phyloP scores from a whole-genome alignment of 2,329 filamentous ascomycete genomes.

The Talaromyces sp. region DNA sequence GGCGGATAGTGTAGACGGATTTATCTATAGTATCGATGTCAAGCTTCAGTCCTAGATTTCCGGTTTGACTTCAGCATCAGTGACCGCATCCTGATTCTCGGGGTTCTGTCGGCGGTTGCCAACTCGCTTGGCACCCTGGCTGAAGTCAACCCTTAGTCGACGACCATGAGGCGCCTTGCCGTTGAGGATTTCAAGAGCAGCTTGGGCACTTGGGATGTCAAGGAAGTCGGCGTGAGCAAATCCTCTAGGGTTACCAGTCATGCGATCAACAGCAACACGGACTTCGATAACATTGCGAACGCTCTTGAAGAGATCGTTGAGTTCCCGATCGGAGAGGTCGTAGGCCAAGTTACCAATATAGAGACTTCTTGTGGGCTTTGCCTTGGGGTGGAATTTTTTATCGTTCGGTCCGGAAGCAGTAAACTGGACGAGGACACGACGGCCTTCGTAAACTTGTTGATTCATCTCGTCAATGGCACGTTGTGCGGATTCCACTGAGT shows the following conservation, averaged over 20 bases:
- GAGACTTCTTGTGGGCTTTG: constrained; percentile 57
- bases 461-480: constrained; percentile 56
- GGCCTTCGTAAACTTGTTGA: constrained; percentile 58
- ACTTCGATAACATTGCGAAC: constrained; percentile 68
- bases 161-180: constrained; percentile 61
- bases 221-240: constrained; percentile 81
- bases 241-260: constrained; percentile 73
- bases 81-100: background rate
- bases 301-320: constrained; percentile 70
- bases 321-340: constrained; percentile 75
- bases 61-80: background rate
- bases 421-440: constrained; percentile 59
- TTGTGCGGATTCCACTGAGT: constrained; percentile 48
- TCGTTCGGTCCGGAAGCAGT: constrained; percentile 33
- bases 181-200: constrained; percentile 54
- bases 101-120: background rate
- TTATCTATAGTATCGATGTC: background rate
- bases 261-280: constrained; percentile 74
- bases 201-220: constrained; percentile 59
- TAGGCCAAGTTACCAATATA: constrained; percentile 85
- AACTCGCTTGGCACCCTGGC: background rate
- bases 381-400: constrained; percentile 20
- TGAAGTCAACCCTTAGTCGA: constrained; percentile 59
- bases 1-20: background rate
- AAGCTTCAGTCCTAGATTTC: background rate